phyloP scores from a whole-genome alignment of 257 asterid species.

The Forsythia viridissima region DNA sequence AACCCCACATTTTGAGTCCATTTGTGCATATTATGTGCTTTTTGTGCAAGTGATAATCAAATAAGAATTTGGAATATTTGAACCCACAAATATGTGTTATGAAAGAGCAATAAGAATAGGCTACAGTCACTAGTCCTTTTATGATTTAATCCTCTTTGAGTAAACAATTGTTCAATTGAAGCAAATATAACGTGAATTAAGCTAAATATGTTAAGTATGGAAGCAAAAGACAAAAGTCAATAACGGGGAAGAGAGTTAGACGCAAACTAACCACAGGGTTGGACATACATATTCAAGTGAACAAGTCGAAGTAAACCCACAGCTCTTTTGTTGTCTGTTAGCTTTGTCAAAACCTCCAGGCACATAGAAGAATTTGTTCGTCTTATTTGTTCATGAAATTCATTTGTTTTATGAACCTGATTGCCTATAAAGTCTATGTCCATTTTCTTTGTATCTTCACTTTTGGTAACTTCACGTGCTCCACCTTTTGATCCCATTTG shows the following conservation, averaged over 20 bases:
- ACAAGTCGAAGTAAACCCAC: neutral
- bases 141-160: neutral
- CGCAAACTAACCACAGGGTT: neutral
- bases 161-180: neutral
- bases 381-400: neutral
- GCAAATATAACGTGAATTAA: neutral
- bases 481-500: conserved; percentile 8
- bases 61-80: neutral
- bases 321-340: neutral
- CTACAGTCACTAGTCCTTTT: neutral
- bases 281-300: neutral
- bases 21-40: neutral
- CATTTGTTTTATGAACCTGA: neutral
- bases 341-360: conserved; percentile 1
- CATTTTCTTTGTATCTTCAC: conserved; percentile 4
- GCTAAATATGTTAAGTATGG: neutral
- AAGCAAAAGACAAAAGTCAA: neutral
- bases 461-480: conserved; percentile 2
- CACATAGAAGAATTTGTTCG: neutral
- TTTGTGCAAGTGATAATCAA: neutral
- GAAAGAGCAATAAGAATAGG: neutral
- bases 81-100: neutral
- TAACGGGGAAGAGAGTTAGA: neutral
- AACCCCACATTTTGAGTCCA: neutral
- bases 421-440: conserved; percentile 9